Evolutionary conservation across 2,329 filamentous ascomycete species (phyloP).

Genomic region (Thielaviopsis euricoi): DNA sequence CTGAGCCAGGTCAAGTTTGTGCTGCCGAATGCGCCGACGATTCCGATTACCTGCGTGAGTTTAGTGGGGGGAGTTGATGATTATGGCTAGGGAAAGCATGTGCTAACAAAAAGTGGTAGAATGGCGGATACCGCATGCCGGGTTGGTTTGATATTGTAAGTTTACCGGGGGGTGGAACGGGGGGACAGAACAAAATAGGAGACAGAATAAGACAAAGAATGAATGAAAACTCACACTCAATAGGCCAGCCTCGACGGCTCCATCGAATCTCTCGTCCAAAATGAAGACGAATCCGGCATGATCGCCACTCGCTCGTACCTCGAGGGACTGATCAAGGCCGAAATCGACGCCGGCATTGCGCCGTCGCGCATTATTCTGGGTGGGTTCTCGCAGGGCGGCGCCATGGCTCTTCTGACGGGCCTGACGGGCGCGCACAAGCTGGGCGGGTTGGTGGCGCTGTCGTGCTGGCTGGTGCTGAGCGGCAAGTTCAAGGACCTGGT

Average conservation of each 20-base stretch:
- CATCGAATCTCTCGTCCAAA: constrained; percentile 17
- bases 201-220: background rate
- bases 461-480: constrained; percentile 59
- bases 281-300: constrained; percentile 59
- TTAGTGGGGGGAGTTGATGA: background rate
- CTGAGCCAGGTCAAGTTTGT: constrained; percentile 88
- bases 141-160: constrained; percentile 72
- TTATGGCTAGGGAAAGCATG: background rate
- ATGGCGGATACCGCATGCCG: constrained; percentile 64
- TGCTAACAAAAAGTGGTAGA: constrained; percentile 29
- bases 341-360: constrained; percentile 67
- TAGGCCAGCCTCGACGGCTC: constrained; percentile 18
- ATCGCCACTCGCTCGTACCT: constrained; percentile 57
- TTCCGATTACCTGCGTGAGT: constrained; percentile 67
- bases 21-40: constrained; percentile 75
- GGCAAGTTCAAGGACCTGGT: constrained; percentile 27
- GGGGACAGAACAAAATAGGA: too few species aligned
- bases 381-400: constrained; percentile 75
- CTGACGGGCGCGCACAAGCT: constrained; percentile 59
- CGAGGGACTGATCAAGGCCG: constrained; percentile 60
- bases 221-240: constrained; percentile 10
- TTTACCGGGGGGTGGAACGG: too few species aligned
- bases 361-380: constrained; percentile 72
- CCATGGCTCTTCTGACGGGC: constrained; percentile 68
- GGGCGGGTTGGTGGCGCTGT: constrained; percentile 76